Evolutionary conservation across 2,329 filamentous ascomycete species (phyloP), one percentile per base, ranked within the genome.

Genomic region (Colletotrichum melonis): DNA sequence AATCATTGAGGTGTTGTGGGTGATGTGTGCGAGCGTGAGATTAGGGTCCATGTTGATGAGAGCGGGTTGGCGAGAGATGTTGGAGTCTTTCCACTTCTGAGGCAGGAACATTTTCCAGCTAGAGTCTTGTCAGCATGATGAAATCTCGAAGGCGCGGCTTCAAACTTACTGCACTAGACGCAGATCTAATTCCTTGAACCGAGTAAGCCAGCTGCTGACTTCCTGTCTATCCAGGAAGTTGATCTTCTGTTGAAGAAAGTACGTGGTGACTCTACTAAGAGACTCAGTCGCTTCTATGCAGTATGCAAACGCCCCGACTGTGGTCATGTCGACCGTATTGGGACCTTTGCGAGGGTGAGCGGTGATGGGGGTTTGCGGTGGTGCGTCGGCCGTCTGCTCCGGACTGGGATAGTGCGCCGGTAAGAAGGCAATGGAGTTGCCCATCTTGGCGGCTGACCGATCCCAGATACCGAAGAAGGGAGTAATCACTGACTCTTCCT

Each of bases 1-100:
- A 28, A 88, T 86, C 79, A 87, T 86, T 0, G 86, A 86, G 0
- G 85, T 83, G 67, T 88, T 88, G 59, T 88, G 86, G 0, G 85
- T 88, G 11, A 86, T 80, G 42, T 88, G 86, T 0, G 86, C 86
- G 0, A 88, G 76, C 0, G 86, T 87, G 22, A 88, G 77, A 58
- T 88, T 88, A 0, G 86, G 86, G 63, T 88, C 86, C 80, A 86
- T 86, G 16, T 77, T 75, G 22, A 76, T 77, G 0, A 78, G 74
- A 0, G 75, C 76, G 2, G 75, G 74, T 19, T 78, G 72, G 1
- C 77, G 75, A 0, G 79, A 79, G 1, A 80, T 78, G 3, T 80
- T 79, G 2, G 79, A 78, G n/a, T 81, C 80, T n/a, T 82, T 82
- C 84, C 85, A 85, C 71, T 83, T 81, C 49, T 81, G 80, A 2